phyloP scores from a whole-genome alignment of 371 early-diverging fungal genomes.

The Mortierella sp. region DNA sequence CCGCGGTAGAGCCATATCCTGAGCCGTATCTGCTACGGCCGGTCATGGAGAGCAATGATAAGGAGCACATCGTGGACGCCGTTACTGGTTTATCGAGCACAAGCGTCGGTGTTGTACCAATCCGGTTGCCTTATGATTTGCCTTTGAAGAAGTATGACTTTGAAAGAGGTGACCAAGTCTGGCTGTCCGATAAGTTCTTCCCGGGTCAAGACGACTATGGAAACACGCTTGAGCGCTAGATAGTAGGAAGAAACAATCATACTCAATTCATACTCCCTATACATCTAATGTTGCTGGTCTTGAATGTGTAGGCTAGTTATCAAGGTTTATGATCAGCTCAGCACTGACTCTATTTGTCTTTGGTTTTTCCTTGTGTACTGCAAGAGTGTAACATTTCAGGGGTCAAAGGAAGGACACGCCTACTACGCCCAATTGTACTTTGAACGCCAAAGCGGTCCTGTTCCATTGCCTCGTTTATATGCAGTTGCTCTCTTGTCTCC shows the following conservation, averaged over 20 bases:
- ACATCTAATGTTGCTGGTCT: too few species aligned
- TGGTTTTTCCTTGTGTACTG: background rate
- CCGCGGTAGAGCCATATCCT: slow-evolving; percentile 27
- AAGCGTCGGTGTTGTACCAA: slow-evolving; percentile 47
- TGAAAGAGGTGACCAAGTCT: slow-evolving; percentile 26
- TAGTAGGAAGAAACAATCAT: too few species aligned
- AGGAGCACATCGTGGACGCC: background rate
- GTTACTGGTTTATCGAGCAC: background rate
- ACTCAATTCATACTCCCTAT: too few species aligned
- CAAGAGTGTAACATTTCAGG: background rate
- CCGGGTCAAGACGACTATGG: slow-evolving; percentile 49
- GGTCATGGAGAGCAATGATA: background rate
- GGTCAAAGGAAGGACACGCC: too few species aligned
- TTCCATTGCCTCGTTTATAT: too few species aligned
- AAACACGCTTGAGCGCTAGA: background rate
- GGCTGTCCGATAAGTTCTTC: slow-evolving; percentile 42
- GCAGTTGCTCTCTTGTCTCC: too few species aligned
- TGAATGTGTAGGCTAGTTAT: too few species aligned
- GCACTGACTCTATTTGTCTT: background rate
- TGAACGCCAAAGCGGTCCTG: too few species aligned
- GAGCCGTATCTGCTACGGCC: background rate
- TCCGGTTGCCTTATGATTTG: slow-evolving; percentile 71
- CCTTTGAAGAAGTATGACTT: slow-evolving; percentile 62
- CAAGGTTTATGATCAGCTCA: too few species aligned
- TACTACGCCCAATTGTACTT: too few species aligned